Percentiles rank a stretch among this genome's conserved stretches.
phyloP scores from a whole-genome alignment of 768 basidiomycete species.

The Pleurotus sapidus region DNA sequence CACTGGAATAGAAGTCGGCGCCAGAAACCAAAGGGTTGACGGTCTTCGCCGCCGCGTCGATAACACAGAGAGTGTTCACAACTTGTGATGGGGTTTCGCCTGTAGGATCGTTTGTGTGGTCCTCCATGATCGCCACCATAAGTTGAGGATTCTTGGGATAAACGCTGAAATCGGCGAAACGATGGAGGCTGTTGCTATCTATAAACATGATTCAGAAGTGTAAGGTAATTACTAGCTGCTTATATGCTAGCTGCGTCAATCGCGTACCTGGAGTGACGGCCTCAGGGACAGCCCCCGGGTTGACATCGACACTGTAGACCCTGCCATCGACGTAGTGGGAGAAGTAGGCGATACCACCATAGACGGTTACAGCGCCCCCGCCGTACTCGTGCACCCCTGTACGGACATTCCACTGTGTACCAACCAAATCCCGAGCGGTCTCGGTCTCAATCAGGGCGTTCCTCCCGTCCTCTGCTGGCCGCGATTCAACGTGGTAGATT shows the following conservation, averaged over 20 bases:
- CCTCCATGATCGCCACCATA: constrained; percentile 53
- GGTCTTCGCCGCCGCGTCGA: constrained; percentile 35
- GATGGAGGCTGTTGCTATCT: constrained; percentile 34
- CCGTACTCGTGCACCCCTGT: constrained; percentile 72
- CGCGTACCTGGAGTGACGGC: constrained; percentile 50
- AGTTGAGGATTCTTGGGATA: constrained; percentile 44
- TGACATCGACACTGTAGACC: constrained; percentile 40
- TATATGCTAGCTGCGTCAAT: not conserved
- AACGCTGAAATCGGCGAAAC: constrained; percentile 53
- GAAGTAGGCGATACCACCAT: constrained; percentile 53
- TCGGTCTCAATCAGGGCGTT: constrained; percentile 43
- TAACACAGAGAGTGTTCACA: constrained; percentile 42
- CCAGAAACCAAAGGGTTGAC: constrained; percentile 40
- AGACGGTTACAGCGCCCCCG: constrained; percentile 55
- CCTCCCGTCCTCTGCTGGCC: constrained; percentile 13
- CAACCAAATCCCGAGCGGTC: constrained; percentile 41
- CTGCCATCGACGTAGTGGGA: constrained; percentile 52
- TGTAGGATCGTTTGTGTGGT: constrained; percentile 46
- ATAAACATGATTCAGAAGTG: not conserved
- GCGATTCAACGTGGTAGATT: constrained; percentile 13
- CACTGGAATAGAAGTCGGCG: constrained; percentile 60
- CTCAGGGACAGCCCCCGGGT: constrained; percentile 19
- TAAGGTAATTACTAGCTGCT: constrained; percentile 1
- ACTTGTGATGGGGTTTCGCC: constrained; percentile 32
- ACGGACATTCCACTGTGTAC: constrained; percentile 50